Conservation (phyloP, 1,284 basidiomycete genomes). For the Tilletia walkeri region DNA sequence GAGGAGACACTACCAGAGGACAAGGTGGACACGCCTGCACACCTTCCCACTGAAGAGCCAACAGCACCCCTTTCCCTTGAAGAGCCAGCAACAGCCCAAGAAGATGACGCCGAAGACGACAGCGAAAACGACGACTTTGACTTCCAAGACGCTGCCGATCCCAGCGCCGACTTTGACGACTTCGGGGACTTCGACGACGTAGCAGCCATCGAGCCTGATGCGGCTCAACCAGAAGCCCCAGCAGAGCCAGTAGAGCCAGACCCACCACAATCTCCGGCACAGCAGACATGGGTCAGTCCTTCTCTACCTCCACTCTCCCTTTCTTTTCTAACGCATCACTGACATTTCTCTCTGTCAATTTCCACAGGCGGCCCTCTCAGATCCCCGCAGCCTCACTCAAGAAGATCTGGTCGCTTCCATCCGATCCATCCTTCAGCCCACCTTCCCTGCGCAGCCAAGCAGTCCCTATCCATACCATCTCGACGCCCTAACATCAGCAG, state of each 20-base stretch:
- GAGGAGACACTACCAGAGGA: no score
- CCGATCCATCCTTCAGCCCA: neutral
- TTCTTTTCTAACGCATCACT: neutral
- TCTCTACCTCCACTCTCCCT: neutral
- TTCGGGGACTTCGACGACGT: slow-evolving; percentile 10
- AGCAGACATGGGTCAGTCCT: neutral
- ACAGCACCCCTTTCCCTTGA: no score
- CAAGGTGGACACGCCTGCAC: no score
- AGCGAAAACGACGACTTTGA: slow-evolving; percentile 7
- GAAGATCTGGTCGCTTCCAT: neutral
- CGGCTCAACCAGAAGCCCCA: neutral
- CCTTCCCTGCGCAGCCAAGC: neutral
- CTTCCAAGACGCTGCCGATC: slow-evolving; percentile 4
- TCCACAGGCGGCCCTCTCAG: neutral
- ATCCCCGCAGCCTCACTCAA: neutral
- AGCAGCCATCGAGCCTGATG: neutral
- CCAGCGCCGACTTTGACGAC: slow-evolving; percentile 10
- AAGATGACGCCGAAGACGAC: no score
- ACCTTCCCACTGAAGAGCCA: no score
- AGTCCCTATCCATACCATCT: slow-evolving; percentile 1
- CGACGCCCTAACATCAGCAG: neutral
- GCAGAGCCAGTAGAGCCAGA: neutral
- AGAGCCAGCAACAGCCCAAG: no score
- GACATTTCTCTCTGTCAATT: neutral
- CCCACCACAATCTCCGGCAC: neutral